phyloP scores from a whole-genome alignment of 1,139 yeast species.

The Pichia sp. region DNA sequence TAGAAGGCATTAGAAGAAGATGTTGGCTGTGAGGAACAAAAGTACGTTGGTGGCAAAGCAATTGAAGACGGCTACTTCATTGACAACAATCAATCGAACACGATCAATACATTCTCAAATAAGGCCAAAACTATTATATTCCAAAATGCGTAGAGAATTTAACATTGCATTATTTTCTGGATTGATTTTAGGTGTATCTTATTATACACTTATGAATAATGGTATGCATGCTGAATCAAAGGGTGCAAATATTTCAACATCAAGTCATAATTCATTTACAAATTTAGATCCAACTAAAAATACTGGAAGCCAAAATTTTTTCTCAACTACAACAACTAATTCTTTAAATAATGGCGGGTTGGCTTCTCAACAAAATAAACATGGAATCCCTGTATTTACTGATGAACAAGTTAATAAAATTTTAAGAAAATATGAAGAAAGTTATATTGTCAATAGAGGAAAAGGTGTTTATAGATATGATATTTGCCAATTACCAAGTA shows the following conservation, averaged over 20 bases:
- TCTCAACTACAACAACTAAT: conserved; percentile 35
- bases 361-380: conserved; percentile 22
- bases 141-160: conserved; percentile 27
- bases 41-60: conserved; percentile 11
- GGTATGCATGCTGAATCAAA: conserved; percentile 26
- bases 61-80: conserved; percentile 11
- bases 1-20: neutral
- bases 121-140: conserved; percentile 10
- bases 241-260: conserved; percentile 13
- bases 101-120: conserved; percentile 9
- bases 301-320: conserved; percentile 29
- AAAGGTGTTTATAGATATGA: conserved; percentile 93
- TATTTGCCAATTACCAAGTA: conserved; percentile 82
- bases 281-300: neutral
- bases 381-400: conserved; percentile 38
- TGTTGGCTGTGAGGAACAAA: conserved; percentile 7
- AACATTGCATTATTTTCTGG: conserved; percentile 32
- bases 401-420: conserved; percentile 71
- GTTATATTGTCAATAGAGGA: conserved; percentile 73
- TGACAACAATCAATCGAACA: neutral
- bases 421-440: conserved; percentile 71
- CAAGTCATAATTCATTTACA: no score
- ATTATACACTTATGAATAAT: conserved; percentile 29
- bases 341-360: conserved; percentile 35
- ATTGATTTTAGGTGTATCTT: conserved; percentile 32